Base-by-base conservation (phyloP, 2,329 filamentous ascomycete species). In the Ophidiomyces ophidiicola region DNA sequence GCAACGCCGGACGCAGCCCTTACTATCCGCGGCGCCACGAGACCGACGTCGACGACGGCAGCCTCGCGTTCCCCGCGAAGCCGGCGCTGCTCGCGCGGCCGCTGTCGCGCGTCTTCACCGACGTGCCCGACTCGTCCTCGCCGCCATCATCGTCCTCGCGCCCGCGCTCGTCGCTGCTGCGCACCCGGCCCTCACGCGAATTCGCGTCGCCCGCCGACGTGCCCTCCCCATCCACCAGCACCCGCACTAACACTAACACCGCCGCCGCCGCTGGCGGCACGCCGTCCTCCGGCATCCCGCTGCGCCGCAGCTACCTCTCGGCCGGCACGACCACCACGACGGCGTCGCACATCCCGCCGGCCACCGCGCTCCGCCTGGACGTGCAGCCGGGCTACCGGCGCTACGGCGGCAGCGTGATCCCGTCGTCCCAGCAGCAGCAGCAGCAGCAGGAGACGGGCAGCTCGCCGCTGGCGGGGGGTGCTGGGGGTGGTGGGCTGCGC, bases 81-180 rank as follows among this genome's bases (percentile, higher is more conserved):
- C 48, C 45, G 32, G 56, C 47, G 21, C 50, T 55, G 3, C 50
- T 51, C 20, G 50, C 42, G 26, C 61, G 63, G 19, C 60, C 64
- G 3, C 44, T 62, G 21, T 61, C 63, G 12, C 54, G 64, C 41
- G 61, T 63, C 19, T 58, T 60, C 53, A 65, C 64, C 1, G 64
- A 67, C 20, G 51, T 52, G 15, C 12, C 32, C 11, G 31, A 34
- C 3, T 31, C 38, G 14, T 34, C 34, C 21, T 6, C 14, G 2
- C 32, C 19, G 10, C 4, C 10, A n/a, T 34, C 38, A 17, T n/a
- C n/a, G n/a, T n/a, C n/a, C n/a, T n/a, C n/a, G n/a, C n/a, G n/a
- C n/a, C n/a, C n/a, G n/a, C n/a, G n/a, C n/a, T n/a, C n/a, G n/a
- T n/a, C n/a, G n/a, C n/a, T n/a, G n/a, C 17, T 39, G 14, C 12